Conservation (phyloP, 2,329 filamentous ascomycete species). For the Calonectria pseudoturangicola region DNA sequence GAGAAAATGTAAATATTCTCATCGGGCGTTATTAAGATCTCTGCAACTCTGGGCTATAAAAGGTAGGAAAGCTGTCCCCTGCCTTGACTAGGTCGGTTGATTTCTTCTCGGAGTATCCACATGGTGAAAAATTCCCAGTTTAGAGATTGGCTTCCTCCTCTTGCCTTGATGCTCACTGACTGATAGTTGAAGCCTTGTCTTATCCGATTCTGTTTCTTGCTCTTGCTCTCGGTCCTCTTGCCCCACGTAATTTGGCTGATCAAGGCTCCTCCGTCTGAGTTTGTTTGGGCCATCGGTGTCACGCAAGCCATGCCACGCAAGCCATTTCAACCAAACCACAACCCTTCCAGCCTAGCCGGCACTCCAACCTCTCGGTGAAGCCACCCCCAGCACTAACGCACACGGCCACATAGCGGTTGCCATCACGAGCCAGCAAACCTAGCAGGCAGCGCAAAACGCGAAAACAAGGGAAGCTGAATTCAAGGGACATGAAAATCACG, state of each 20-base stretch:
- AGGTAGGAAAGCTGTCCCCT: constrained; percentile 59
- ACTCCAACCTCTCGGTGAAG: constrained; percentile 49
- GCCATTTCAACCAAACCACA: constrained; percentile 53
- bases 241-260: constrained; percentile 48
- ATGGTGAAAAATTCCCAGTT: constrained; percentile 50
- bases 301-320: constrained; percentile 50
- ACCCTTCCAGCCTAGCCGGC: constrained; percentile 56
- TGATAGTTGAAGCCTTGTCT: constrained; percentile 47
- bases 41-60: constrained; percentile 69
- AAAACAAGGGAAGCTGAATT: constrained; percentile 38
- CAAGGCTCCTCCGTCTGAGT: constrained; percentile 51
- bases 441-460: constrained; percentile 41
- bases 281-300: constrained; percentile 48
- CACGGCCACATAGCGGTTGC: constrained; percentile 44
- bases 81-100: constrained; percentile 58
- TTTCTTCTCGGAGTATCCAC: constrained; percentile 56
- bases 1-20: constrained; percentile 62
- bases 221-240: constrained; percentile 49
- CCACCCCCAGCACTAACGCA: constrained; percentile 47
- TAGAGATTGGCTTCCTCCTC: constrained; percentile 54
- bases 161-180: constrained; percentile 48
- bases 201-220: constrained; percentile 48
- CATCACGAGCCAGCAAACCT: constrained; percentile 45
- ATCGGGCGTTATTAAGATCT: constrained; percentile 65
- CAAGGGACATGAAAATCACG: constrained; percentile 53